Evolutionary conservation across 2,329 filamentous ascomycete genomes (phyloP).

Genomic region (Aspergillus floridensis): DNA sequence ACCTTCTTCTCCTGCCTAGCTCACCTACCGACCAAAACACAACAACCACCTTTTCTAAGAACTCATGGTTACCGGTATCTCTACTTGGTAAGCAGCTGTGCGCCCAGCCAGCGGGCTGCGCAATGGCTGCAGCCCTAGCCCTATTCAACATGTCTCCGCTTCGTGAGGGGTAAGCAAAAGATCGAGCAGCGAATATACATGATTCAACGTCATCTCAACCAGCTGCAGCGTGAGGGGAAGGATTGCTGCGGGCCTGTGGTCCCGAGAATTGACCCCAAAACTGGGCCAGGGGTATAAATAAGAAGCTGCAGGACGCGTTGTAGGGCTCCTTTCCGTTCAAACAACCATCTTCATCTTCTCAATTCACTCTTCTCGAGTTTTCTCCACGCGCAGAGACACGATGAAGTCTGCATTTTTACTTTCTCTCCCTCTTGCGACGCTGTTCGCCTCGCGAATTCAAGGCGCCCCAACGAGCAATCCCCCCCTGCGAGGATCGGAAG

Average conservation of each 20-base stretch:
- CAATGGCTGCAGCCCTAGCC: not conserved
- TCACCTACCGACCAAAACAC: too few relatives aligned
- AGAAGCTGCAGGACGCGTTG: not conserved
- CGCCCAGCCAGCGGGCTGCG: not conserved
- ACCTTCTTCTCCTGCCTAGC: too few relatives aligned
- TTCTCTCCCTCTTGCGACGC: slow-evolving; percentile 2
- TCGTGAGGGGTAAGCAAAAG: not conserved
- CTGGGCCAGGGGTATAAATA: not conserved
- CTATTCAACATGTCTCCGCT: not conserved
- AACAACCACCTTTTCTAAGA: not conserved
- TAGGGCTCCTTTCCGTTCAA: not conserved
- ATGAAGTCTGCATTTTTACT: slow-evolving; percentile 14
- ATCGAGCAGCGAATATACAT: not conserved
- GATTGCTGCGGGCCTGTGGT: not conserved
- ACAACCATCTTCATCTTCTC: not conserved
- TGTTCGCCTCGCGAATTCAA: slow-evolving; percentile 7
- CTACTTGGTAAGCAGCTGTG: not conserved
- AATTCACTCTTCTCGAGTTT: not conserved
- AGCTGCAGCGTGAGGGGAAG: not conserved
- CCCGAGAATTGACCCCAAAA: not conserved
- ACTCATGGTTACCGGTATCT: not conserved
- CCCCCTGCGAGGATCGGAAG: slow-evolving; percentile 27
- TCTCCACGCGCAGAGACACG: not conserved
- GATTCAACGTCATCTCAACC: not conserved
- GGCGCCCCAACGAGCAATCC: slow-evolving; percentile 22